These are phyloP conservation scores for Albizia julibrissin DNA, from an alignment of 306 rosid species.

Conservation along the genomic window DNA sequence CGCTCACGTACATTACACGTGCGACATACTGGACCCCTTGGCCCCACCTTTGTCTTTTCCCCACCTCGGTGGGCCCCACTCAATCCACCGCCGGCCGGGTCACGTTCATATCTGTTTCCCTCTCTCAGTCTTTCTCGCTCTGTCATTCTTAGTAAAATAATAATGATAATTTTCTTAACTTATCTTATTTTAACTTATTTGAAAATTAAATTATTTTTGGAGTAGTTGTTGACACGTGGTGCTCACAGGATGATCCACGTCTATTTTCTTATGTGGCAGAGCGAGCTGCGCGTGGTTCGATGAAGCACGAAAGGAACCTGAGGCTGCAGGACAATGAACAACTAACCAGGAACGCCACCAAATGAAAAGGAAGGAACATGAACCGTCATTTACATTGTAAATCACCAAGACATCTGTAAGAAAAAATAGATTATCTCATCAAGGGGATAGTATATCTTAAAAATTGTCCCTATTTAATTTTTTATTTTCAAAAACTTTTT, in stretches of 20 bases:
- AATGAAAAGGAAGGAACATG: not conserved
- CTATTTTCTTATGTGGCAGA: not conserved
- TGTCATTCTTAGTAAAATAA: no score
- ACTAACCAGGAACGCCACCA: not conserved
- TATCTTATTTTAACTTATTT: not conserved
- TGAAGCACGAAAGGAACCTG: not conserved
- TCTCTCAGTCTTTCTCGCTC: not conserved
- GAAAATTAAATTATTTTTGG: not conserved
- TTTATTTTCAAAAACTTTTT: no score
- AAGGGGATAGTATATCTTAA: no score
- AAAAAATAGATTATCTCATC: not conserved
- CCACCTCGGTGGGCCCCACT: not conserved
- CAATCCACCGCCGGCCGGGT: not conserved
- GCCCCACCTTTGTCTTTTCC: not conserved
- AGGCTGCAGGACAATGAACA: not conserved
- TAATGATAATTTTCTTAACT: not conserved
- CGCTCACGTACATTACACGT: conserved; percentile 8
- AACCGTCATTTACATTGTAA: not conserved
- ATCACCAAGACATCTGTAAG: no score
- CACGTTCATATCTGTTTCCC: not conserved
- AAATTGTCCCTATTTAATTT: no score
- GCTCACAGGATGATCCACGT: not conserved
- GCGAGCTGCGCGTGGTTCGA: not conserved
- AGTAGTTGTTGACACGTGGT: not conserved
- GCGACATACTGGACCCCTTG: not conserved